These are phyloP conservation scores for Eremochloa ophiuroides DNA, from an alignment of 176 grass and related monocot species.

Conservation along the genomic window DNA sequence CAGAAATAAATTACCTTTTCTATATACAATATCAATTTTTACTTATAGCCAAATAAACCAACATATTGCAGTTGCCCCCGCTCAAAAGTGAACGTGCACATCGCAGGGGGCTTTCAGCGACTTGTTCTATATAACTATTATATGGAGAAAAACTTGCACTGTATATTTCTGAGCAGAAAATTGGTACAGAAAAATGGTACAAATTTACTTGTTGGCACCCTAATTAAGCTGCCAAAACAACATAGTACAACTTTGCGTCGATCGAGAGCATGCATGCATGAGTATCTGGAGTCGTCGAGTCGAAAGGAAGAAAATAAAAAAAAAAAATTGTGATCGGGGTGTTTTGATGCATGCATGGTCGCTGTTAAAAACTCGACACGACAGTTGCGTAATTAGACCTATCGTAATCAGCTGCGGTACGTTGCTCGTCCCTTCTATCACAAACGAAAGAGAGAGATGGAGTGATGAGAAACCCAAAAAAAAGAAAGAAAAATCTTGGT, in stretches of 20 bases:
- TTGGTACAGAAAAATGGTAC: slow-evolving; percentile 6
- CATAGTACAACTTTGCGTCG: not conserved
- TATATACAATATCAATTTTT: too few species aligned
- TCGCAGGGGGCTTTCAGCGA: too few species aligned
- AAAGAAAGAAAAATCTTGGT: too few species aligned
- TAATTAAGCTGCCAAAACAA: slow-evolving; percentile 21
- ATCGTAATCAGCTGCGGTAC: slow-evolving; percentile 15
- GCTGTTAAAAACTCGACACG: slow-evolving; percentile 32
- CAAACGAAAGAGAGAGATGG: not conserved
- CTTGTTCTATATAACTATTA: too few species aligned
- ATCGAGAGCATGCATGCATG: not conserved
- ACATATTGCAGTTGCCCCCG: too few species aligned
- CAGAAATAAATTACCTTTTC: too few species aligned
- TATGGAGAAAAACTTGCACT: slow-evolving; percentile 11
- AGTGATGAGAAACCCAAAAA: not conserved
- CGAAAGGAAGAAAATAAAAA: not conserved
- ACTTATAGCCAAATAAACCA: too few species aligned
- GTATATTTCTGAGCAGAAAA: not conserved
- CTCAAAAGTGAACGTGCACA: too few species aligned
- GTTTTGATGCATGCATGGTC: slow-evolving; percentile 1
- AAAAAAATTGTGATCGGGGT: not conserved
- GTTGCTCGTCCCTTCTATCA: slow-evolving; percentile 38
- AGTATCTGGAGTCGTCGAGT: not conserved
- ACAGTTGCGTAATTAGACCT: slow-evolving; percentile 8
- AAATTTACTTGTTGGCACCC: slow-evolving; percentile 1